Base-by-base conservation (phyloP, 345 rosid species). In the Trapa incisa region DNA sequence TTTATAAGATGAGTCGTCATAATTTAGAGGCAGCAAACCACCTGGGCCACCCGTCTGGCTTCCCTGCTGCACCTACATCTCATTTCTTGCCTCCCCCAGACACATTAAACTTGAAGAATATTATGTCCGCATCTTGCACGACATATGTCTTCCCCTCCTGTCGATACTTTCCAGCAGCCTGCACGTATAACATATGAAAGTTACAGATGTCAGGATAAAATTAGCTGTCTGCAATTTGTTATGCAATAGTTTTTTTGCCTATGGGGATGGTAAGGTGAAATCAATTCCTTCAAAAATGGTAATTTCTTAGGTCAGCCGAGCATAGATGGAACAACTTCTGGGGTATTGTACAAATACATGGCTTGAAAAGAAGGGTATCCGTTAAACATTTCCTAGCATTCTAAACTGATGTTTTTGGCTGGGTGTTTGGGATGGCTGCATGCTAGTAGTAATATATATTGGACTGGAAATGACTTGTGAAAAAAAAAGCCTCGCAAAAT, bases 41-140 rank as follows among this genome's bases (percentile, higher is more conserved):
- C 63, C 63, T 12, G 37, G 63, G 16, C 38, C 5, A 4, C 7
- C 8, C 1, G 10, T 57, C 53, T 0, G 12, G 0, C 61, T 12
- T 9, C 36, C 32, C 61, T 13, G 4, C 15, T 11, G 50, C 38
- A 62, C 1, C 15, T 11, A 43, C 38, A 62, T 43, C 79, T 87
- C 89, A 89, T 82, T 95, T 95, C 89, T 95, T 95, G 52, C 99
- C 99, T 61, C 96, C 97, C 14, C 97, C 89, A 0, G 97, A 91
- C 48, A 91, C 97, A 53, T 94, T 95, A 77, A 95, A 95, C 88
- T 95, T 95, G 86, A 95, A 95, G 78, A 86, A 89, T 72, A 94
- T 91, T 36, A 91, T 37, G 81, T 94, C 99, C 58, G 93, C 97
- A 39, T 94, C 99, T 74, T 86, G 99, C 50, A 94, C 99, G 52